Percentiles rank a stretch among this genome's conserved stretches.
phyloP scores from a whole-genome alignment of 83 land plant species.

The Isoetes engelmannii region DNA sequence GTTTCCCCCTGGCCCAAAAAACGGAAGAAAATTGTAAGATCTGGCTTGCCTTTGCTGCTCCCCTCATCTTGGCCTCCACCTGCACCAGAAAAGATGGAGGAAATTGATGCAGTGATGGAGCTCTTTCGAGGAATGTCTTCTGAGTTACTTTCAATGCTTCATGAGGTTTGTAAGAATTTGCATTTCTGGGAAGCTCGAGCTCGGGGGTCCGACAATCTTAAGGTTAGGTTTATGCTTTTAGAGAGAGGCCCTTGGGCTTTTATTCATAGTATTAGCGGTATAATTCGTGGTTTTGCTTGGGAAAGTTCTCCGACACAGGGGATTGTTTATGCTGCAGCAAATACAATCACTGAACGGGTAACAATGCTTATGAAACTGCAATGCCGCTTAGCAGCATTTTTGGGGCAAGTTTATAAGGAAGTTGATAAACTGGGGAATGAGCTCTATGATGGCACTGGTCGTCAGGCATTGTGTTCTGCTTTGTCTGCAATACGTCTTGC shows the following conservation, averaged over 20 bases:
- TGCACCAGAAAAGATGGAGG: slow-evolving; percentile 12
- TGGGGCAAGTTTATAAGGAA: slow-evolving; percentile 7
- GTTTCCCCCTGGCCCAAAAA: not conserved
- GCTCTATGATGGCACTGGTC: not conserved
- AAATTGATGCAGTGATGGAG: slow-evolving; percentile 12
- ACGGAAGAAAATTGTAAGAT: not conserved
- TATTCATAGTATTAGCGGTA: slow-evolving; percentile 2
- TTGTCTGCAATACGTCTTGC: not conserved
- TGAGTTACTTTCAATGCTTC: not conserved
- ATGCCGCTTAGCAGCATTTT: slow-evolving; percentile 2
- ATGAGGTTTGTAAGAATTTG: slow-evolving; percentile 3
- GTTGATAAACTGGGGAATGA: not conserved
- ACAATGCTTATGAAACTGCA: slow-evolving; percentile 7
- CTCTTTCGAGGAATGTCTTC: slow-evolving; percentile 4
- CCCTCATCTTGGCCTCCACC: slow-evolving; percentile 12
- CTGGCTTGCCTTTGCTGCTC: slow-evolving; percentile 3
- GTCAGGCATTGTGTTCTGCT: not conserved
- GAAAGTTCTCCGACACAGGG: slow-evolving; percentile 16
- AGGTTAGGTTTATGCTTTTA: slow-evolving; percentile 12
- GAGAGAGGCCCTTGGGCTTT: slow-evolving; percentile 16
- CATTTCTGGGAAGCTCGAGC: slow-evolving; percentile 10
- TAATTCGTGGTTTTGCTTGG: not conserved
- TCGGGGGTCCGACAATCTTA: slow-evolving; percentile 9
- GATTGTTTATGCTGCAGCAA: slow-evolving; percentile 1
- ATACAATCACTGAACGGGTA: slow-evolving; percentile 4